Percentiles rank a stretch among this genome's conserved stretches.
phyloP scores from a whole-genome alignment of 208 protist genomes.

The Endotrypanum monterogeii region DNA sequence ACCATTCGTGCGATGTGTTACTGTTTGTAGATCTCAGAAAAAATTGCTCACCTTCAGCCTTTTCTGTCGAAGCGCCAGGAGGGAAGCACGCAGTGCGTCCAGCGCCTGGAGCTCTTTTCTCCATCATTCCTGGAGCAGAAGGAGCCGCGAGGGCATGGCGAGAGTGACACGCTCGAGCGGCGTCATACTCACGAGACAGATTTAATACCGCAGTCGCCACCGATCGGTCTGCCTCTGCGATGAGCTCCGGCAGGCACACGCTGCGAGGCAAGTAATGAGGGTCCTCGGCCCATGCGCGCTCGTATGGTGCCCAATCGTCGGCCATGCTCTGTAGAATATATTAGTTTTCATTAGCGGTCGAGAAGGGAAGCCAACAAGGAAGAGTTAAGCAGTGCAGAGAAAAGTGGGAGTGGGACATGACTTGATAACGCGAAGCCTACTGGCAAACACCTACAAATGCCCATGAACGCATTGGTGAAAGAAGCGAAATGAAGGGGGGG shows the following conservation, averaged over 20 bases:
- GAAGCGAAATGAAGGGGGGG: background rate
- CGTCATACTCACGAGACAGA: conserved; percentile 22
- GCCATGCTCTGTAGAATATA: background rate
- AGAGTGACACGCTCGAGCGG: background rate
- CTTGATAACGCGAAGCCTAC: background rate
- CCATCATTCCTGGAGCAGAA: background rate
- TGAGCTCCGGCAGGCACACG: conserved; percentile 11
- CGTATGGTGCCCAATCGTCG: conserved; percentile 17
- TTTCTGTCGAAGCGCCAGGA: background rate
- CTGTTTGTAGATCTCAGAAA: background rate
- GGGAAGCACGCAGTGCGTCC: background rate
- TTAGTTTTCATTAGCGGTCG: too few species aligned
- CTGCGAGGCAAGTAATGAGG: conserved; percentile 2
- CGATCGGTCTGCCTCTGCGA: conserved; percentile 20
- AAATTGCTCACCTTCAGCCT: background rate
- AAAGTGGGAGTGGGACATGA: background rate
- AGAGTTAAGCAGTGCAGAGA: background rate
- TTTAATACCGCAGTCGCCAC: conserved; percentile 8
- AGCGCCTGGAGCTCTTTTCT: background rate
- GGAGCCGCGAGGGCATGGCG: background rate
- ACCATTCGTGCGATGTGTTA: conserved; percentile 7
- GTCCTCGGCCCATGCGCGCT: conserved; percentile 19
- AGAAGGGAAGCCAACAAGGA: background rate
- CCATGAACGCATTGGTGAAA: background rate
- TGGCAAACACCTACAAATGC: background rate